Conservation (phyloP, 2,329 filamentous ascomycete genomes). For the Colletotrichum cordylinicola region DNA sequence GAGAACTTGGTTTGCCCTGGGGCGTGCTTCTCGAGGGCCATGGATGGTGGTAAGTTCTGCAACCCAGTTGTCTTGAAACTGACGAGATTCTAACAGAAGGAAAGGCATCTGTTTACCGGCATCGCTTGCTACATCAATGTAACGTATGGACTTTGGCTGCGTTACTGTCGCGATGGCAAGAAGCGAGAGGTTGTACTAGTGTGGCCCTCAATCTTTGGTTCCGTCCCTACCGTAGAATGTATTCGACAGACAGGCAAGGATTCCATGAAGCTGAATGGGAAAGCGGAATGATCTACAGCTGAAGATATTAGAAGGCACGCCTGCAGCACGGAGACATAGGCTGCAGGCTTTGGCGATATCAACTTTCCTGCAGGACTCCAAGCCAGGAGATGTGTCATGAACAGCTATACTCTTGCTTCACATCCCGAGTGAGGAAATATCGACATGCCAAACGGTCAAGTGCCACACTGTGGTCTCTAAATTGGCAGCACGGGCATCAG, state of each 20-base stretch:
- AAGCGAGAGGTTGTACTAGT: not conserved
- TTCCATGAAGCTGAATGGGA: not conserved
- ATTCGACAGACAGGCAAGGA: not conserved
- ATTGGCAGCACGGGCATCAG: too few relatives aligned
- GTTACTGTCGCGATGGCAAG: not conserved
- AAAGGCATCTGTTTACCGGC: not conserved
- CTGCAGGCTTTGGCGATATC: not conserved
- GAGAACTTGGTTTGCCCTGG: not conserved
- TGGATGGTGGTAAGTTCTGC: not conserved
- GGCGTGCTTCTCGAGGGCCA: not conserved
- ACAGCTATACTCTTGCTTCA: not conserved
- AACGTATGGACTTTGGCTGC: not conserved
- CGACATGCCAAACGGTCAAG: not conserved
- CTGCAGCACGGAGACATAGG: not conserved
- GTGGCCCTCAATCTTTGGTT: not conserved
- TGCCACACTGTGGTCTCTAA: too few relatives aligned
- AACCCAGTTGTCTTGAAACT: not conserved
- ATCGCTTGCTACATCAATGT: not conserved
- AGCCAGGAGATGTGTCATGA: not conserved
- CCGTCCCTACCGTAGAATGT: not conserved
- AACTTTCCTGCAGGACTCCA: not conserved
- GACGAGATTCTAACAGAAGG: not conserved
- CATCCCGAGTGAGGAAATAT: not conserved
- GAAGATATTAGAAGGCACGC: not conserved
- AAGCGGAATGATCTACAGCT: not conserved